Base-by-base conservation (phyloP, 768 basidiomycete species). In the Roridomyces roridus region DNA sequence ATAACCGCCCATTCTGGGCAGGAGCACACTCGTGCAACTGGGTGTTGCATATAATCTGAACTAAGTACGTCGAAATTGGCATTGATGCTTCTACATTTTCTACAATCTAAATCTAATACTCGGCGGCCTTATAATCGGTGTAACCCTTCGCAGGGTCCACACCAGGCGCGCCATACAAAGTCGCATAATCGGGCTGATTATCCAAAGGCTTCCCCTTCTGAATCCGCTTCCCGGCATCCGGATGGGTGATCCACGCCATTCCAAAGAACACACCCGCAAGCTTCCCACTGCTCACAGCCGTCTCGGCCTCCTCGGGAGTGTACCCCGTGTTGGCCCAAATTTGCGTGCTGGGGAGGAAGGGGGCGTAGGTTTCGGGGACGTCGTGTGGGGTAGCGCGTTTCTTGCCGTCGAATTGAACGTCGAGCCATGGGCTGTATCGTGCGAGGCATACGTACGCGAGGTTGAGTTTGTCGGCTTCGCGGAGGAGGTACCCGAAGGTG, bases 101-200 rank as follows among this genome's bases (percentile, higher is more conserved):
- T n/a, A n/a, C n/a, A n/a, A n/a, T n/a, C n/a, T n/a, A n/a, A n/a
- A n/a, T 42, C 40, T 46, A 46, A 46, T 60, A 62, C 7, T 36
- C 52, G 18, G 73, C 73, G 2, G 24, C 52, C 21, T 73, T 74
- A 58, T 77, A 78, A 51, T 75, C 74, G 3, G 74, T 76, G 40
- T 74, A 77, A 21, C 75, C 75, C 45, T 68, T 64, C 36, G 46
- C 41, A 55, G 67, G 67, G 31, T 68, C 65, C 18, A 62, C 60
- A 1, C 51, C 62, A 12, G 57, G 65, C 36, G 61, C 58, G 24
- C 64, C 66, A 29, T 66, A 66, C 31, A 76, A 39, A 42, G 68
- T 67, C 34, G 49, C 51, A 4, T 29, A 53, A 41, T 67, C 64
- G 7, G 65, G 20, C 5, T 56, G 29, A 15, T 62, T 61, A 47